Percentiles rank a stretch among this genome's conserved stretches.
phyloP scores from a whole-genome alignment of 495 filamentous ascomycete genomes.

The Penicillium chermesinum region DNA sequence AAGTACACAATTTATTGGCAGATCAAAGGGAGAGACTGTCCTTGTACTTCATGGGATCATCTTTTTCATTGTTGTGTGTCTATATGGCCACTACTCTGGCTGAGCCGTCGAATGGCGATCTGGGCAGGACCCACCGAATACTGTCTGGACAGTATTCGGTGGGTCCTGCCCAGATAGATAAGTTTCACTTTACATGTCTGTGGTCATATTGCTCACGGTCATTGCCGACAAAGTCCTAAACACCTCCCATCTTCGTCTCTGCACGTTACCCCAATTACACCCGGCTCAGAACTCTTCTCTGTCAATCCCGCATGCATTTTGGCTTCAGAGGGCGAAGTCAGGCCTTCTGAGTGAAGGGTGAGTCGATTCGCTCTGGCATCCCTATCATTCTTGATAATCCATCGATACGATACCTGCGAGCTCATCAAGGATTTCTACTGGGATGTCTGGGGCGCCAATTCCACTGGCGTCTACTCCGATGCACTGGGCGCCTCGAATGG shows the following conservation, averaged over 20 bases:
- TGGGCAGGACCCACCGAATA: no score
- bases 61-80: no score
- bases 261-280: slow-evolving; percentile 5
- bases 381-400: slow-evolving; percentile 51
- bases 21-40: no score
- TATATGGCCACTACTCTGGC: no score
- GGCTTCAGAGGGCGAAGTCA: slow-evolving; percentile 23
- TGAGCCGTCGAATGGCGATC: no score
- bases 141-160: no score
- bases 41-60: no score
- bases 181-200: no score
- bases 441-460: slow-evolving; percentile 55
- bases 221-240: background rate
- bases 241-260: background rate
- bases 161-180: no score
- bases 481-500: slow-evolving; percentile 17
- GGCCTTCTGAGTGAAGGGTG: slow-evolving; percentile 33
- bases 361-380: slow-evolving; percentile 49
- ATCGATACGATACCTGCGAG: slow-evolving; percentile 48
- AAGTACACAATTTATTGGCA: no score
- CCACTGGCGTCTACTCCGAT: slow-evolving; percentile 49
- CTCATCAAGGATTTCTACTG: slow-evolving; percentile 43
- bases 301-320: slow-evolving; percentile 21
- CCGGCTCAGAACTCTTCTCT: slow-evolving; percentile 17
- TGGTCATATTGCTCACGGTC: no score